Evolutionary conservation across 768 basidiomycete genomes (phyloP), one percentile per base, ranked within the genome.

Genomic region (Favolaschia claudopus): DNA sequence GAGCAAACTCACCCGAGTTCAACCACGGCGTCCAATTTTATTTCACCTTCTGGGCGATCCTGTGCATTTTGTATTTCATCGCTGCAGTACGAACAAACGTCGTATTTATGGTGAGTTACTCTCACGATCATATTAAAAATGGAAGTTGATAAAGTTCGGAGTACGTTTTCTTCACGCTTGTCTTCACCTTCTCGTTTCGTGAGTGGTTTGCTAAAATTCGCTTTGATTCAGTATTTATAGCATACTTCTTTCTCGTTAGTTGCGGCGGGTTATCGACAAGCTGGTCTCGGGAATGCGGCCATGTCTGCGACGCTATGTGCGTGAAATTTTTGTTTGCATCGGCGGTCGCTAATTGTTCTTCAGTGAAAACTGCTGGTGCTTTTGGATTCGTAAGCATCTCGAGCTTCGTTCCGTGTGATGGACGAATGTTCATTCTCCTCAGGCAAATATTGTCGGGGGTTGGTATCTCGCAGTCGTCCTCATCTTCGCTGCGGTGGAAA

Each of bases 381-480:
- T 64, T 52, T 19, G 63, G 58, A 46, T 64, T 60, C 29, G 59
- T 60, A 32, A 25, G 58, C n/a, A n/a, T n/a, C n/a, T 48, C 20
- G 2, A 28, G n/a, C 13, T 29, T 4, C n/a, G 19, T 43, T 32
- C 15, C 17, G 24, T 36, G n/a, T 14, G 17, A n/a, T 20, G 17
- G 7, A 39, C n/a, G 22, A 9, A 6, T 20, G 22, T 17, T 20
- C 38, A n/a, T 17, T 39, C 38, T 39, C 17, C 17, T 8, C 38
- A 55, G 58, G 63, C 48, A 5, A 55, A 55, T 29, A 42, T 60
- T 38, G 20, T 50, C 4, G 37, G 40, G 5, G 63, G 54, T 9
- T 64, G 63, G 63, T 64, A 64, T 51, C 55, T 64, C 7, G 53
- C 55, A 4, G 38, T 39, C 14, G 53, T 55, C 15, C 56, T 64